phyloP scores from a whole-genome alignment of 2,329 filamentous ascomycete species.

The Lachnellula occidentalis region DNA sequence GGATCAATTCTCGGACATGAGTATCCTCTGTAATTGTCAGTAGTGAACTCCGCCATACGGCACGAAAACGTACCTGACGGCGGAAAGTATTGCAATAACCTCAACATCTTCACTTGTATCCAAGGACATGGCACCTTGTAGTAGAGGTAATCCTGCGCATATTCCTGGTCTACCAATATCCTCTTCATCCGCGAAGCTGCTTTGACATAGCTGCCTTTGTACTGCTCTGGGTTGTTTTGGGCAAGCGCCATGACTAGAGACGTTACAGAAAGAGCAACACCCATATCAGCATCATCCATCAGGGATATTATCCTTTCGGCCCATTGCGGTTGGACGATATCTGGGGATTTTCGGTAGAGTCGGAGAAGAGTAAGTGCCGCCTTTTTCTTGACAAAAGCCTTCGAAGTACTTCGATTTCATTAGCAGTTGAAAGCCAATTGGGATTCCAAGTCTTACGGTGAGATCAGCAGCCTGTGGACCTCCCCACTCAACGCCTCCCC shows the following conservation, averaged over 20 bases:
- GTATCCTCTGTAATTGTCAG: slow-evolving; percentile 66
- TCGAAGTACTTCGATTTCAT: slow-evolving; percentile 57
- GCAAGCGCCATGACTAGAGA: slow-evolving; percentile 91
- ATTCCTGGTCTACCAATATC: slow-evolving; percentile 86
- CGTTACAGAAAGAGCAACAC: slow-evolving; percentile 90
- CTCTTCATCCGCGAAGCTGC: slow-evolving; percentile 84
- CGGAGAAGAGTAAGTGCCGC: slow-evolving; percentile 88
- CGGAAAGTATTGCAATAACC: slow-evolving; percentile 91
- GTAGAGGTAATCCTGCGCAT: slow-evolving; percentile 87
- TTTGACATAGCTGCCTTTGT: slow-evolving; percentile 91
- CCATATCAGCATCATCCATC: slow-evolving; percentile 94
- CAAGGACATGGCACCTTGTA: slow-evolving; percentile 99
- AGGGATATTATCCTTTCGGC: slow-evolving; percentile 96
- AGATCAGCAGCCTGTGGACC: slow-evolving; percentile 89
- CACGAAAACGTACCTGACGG: slow-evolving; percentile 64
- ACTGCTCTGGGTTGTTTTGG: slow-evolving; percentile 90
- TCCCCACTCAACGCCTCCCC: slow-evolving; percentile 88
- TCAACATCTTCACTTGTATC: slow-evolving; percentile 92
- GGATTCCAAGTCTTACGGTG: slow-evolving; percentile 61
- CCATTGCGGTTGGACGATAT: slow-evolving; percentile 94
- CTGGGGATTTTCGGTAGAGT: slow-evolving; percentile 88
- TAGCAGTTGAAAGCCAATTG: slow-evolving; percentile 5
- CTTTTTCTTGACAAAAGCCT: slow-evolving; percentile 99
- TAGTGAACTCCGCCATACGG: background rate
- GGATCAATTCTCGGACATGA: slow-evolving; percentile 84